Evolutionary conservation across 1,284 basidiomycete genomes (phyloP), one percentile per base, ranked within the genome.

Genomic region (Tausonia pullulans): DNA sequence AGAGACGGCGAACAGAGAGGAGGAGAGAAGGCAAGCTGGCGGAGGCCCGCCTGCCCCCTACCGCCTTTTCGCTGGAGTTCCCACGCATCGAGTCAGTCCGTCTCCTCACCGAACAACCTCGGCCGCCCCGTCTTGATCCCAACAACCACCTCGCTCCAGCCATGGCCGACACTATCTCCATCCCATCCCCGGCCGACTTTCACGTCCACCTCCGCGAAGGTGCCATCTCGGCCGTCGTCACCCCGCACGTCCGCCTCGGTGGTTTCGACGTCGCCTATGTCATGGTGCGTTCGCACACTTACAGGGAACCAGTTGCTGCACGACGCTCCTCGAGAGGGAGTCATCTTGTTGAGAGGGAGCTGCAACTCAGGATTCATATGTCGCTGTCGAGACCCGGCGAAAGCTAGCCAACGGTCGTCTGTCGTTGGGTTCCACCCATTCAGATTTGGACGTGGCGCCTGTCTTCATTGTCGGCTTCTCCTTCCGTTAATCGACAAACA

Each of bases 171-270:
- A 67, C 72, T 49, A 74, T 79, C 69, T 71, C 69, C 14, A 74
- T 93, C 56, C 75, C 81, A 6, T 83, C 88, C 0, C 92, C 92
- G 16, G 90, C 91, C 56, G 92, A 96, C 79, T 96, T 94, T 74
- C 94, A 99, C 79, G 94, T 98, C 68, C 96, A 99, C 75, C 84
- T 99, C 48, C 85, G 96, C 55, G 92, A 98, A 74, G 91, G 88
- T 49, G 77, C 83, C 49, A 79, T 96, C 71, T 87, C 88, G 64
- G 79, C 84, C 68, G 82, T 98, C 48, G 91, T 98, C 52, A 86
- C 88, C 4, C 91, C 93, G 53, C 94, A 98, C 79, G 89, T 99
- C 62, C 81, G 83, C 41, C 78, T 84, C 72, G 96, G 96, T 59
- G 96, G 96, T 0, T 91, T 98, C 72, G 79, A 82, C 65, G 82